Evolutionary conservation across 352 stramenopile genomes (phyloP), one percentile per base, ranked within the genome.

Genomic region (Pythium coloratum): DNA sequence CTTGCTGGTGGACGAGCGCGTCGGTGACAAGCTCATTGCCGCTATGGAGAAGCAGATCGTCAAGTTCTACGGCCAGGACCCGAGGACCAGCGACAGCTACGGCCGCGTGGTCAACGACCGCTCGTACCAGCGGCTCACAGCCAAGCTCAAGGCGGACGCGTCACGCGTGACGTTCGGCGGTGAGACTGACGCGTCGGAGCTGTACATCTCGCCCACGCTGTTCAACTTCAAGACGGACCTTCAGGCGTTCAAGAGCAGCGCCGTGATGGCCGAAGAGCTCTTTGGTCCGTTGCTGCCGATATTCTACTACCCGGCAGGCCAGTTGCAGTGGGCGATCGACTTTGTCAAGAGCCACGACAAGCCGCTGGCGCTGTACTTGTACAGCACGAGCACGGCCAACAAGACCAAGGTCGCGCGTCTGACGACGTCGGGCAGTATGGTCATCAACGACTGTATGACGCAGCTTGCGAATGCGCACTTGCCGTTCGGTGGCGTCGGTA

Each of bases 241-340:
- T 0, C 53, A 71, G 5, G 76, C 66, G 1, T 91, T 89, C 26
- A 50, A 86, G 6, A 69, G 47, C 2, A 87, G 81, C 24, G 74
- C 83, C 18, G 76, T 75, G 3, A 96, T 98, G 86, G 59, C 77
- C 18, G 92, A 99, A 53, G 96, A 99, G 75, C 94, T 99, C 24
- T 99, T 99, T 77, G 96, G 97, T 5, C 96, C 97, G 3, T 64
- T 99, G 44, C 68, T 99, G 50, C 92, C 96, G 1, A 92, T 99
- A 50, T 78, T 96, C 38, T 94, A 92, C 72, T 92, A 90, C 59
- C 40, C 59, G 8, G 46, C 69, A 26, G 73, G 64, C 30, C 50
- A 80, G 20, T 53, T 75, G 20, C 26, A 75, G 12, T 58, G 38
- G 54, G 69, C 69, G 13, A 70, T 77, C 33, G 47, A 75, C 46